Base-by-base conservation (phyloP, 345 rosid genomes). In the Sonneratia alba region DNA sequence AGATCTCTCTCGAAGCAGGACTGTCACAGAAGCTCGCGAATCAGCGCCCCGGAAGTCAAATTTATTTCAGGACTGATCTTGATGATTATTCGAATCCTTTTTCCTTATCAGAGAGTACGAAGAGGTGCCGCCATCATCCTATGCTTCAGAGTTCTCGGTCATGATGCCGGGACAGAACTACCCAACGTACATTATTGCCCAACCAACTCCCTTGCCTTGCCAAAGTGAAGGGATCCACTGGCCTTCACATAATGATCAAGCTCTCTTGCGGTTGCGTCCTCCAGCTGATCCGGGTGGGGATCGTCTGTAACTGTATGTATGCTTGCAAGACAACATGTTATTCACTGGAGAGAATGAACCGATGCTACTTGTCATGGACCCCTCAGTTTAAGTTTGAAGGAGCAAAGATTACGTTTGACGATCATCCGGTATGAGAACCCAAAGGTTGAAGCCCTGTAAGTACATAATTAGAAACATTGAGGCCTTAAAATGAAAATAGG, bases 141-240 rank as follows among this genome's bases (percentile, higher is more conserved):
- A 78, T 68, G 83, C 84, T 57, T 76, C 85, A 12, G 97, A 90
- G 80, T 85, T 84, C 77, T 87, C 93, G 42, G 96, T 93, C 24
- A 62, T 90, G 83, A 93, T 93, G 97, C 98, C 98, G 1, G 98
- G 97, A 66, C 87, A 89, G 75, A 77, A 83, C n/a, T 56, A 82
- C 42, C 93, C 98, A 32, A 90, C 96, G 53, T 86, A 75, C 77
- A 87, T 27, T 27, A 27, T 93, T 68, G 98, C 98, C 15, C 89
- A 85, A 72, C 92, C 89, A n/a, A 88, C 96, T 61, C 97, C 98
- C n/a, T 82, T 91, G n/a, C 89, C 98, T 61, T 88, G 96, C 76
- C 74, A 74, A 47, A 87, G 96, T 77, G 97, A 93, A 83, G 83
- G 85, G 74, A 78, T 83, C 43, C 70, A 56, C 66, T 88, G 91